These are phyloP conservation scores for Sphagnum tenellum DNA, from an alignment of 225 moss, liverwort and hornwort species.

Conservation along the genomic window DNA sequence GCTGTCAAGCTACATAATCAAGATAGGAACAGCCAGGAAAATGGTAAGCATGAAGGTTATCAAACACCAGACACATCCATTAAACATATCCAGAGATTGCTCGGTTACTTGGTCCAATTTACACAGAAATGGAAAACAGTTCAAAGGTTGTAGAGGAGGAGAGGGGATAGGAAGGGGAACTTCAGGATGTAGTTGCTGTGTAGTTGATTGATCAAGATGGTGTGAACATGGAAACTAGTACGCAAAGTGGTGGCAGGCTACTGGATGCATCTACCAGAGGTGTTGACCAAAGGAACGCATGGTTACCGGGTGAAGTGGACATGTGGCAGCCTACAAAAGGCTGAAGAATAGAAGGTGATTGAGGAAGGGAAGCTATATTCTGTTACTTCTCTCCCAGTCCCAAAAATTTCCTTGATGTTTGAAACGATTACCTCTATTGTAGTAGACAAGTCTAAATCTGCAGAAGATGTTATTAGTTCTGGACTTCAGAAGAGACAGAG, in stretches of 20 bases:
- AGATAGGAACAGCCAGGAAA: neutral
- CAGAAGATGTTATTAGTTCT: neutral
- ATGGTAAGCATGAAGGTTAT: neutral
- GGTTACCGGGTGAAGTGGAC: neutral
- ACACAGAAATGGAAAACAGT: too few species aligned
- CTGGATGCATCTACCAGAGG: neutral
- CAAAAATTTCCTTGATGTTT: neutral
- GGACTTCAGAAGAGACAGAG: neutral
- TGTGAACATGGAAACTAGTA: too few species aligned
- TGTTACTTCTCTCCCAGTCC: neutral
- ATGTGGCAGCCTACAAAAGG: neutral
- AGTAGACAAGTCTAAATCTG: neutral
- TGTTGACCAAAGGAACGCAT: neutral
- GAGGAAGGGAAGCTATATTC: slow-evolving; percentile 2
- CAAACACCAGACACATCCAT: neutral
- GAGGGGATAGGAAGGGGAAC: neutral
- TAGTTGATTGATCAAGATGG: too few species aligned
- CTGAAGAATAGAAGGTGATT: slow-evolving; percentile 5
- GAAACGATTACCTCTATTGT: too few species aligned
- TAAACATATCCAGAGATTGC: neutral
- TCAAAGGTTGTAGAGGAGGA: neutral
- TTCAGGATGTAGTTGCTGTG: neutral
- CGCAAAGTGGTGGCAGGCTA: too few species aligned
- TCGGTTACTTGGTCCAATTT: too few species aligned
- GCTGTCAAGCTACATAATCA: slow-evolving; percentile 2